Evolutionary conservation across 805 yeast species (phyloP), one percentile per base, ranked within the genome.

Genomic region (Kodamaea kaohsiungensis): DNA sequence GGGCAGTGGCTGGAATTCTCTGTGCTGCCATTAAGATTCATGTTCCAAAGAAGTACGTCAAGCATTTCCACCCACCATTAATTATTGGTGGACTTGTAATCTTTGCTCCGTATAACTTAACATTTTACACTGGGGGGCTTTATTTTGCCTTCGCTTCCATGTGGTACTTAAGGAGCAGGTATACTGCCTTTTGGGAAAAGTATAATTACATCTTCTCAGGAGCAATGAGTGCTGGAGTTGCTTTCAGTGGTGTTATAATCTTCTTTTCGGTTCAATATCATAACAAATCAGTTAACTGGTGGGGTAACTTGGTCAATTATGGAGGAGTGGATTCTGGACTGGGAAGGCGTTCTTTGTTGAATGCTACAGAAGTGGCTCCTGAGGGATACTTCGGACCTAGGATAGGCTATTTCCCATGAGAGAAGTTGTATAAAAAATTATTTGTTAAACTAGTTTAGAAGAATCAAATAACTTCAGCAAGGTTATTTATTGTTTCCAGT

Each of bases 351-450:
- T 19, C 37, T 22, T 46, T 53, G 18, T 52, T 57, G 33, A 59
- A 63, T 53, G 65, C 62, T 2, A 57, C 67, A 6, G 51, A 16
- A 3, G n/a, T n/a, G n/a, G 68, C 69, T 13, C 67, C 69, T 1
- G 70, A 62, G 30, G 77, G 77, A 0, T 72, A 71, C 59, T 72
- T 74, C 57, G 77, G 77, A 4, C 69, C 68, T n/a, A 61, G 72
- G 55, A 38, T 53, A 12, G 72, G 72, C 7, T 52, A 61, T 49
- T 65, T 56, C 53, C 70, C 69, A 55, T 65, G 53, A 53, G 38
- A n/a, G n/a, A n/a, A n/a, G n/a, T n/a, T n/a, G n/a, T n/a, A n/a
- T n/a, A n/a, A n/a, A n/a, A n/a, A n/a, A n/a, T n/a, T n/a, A n/a
- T n/a, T n/a, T n/a, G n/a, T n/a, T n/a, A n/a, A n/a, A n/a, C n/a